phyloP scores from a whole-genome alignment of 202 grass and related monocot species.

The Thinopyrum obtusiflorum region DNA sequence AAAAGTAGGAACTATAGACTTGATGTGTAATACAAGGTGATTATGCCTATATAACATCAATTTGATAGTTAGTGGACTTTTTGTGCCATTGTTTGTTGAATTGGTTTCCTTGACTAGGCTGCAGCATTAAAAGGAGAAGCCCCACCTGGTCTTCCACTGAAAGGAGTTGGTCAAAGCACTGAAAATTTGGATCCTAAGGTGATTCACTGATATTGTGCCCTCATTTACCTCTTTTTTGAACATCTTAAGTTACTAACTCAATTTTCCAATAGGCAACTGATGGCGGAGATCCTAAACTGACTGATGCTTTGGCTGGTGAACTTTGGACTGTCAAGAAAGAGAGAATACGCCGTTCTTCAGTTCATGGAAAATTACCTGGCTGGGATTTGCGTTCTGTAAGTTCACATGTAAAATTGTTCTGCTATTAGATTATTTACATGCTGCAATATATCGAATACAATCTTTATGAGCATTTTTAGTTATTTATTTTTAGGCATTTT shows the following conservation, averaged over 20 bases:
- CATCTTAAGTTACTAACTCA: constrained; percentile 18
- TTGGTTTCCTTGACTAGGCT: constrained; percentile 58
- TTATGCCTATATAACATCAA: constrained; percentile 5
- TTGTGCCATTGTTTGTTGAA: constrained; percentile 33
- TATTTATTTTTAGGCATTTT: neutral
- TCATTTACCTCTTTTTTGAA: constrained; percentile 22
- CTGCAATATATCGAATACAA: neutral
- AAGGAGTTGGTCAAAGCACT: constrained; percentile 74
- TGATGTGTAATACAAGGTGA: constrained; percentile 15
- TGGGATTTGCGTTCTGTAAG: constrained; percentile 99
- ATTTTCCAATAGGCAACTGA: constrained; percentile 47
- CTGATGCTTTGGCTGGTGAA: constrained; percentile 96
- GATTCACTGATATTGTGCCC: constrained; percentile 8
- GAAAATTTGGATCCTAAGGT: constrained; percentile 71
- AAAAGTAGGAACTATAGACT: neutral
- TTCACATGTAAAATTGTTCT: neutral
- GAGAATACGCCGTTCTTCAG: constrained; percentile 71
- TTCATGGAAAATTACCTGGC: constrained; percentile 85
- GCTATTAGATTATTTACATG: constrained; percentile 14
- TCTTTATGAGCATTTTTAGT: neutral
- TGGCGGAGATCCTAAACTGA: constrained; percentile 71
- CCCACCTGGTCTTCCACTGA: constrained; percentile 81
- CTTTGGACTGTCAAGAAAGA: constrained; percentile 91
- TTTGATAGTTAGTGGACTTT: neutral
- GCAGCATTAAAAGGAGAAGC: constrained; percentile 87